Evolutionary conservation across 1,284 basidiomycete species (phyloP), one percentile per base, ranked within the genome.

Genomic region (Meira nashicola): DNA sequence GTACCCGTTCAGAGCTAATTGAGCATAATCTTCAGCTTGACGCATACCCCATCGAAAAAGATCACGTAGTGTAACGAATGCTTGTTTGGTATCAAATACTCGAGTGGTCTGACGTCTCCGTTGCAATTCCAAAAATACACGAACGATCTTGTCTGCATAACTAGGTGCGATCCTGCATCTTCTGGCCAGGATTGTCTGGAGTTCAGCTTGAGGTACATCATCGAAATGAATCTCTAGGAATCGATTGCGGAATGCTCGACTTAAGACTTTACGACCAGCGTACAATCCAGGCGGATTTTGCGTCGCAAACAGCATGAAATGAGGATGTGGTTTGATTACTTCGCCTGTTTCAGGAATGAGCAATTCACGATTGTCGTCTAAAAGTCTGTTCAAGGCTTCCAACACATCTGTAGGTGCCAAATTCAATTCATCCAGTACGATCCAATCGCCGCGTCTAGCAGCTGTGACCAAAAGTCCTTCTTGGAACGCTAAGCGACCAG

Each of bases 211-310:
- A 0, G 95, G 95, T 0, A 98, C 94, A 69, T 98, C 95, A 66
- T 92, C 89, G 76, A 98, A 98, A 78, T 98, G 93, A 39, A 98
- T 89, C 79, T 99, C 95, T 14, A 99, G 84, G 81, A 98, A 98
- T n/a, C 95, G 89, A 80, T 95, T 97, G 38, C 95, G 86, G 82
- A 98, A 97, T 0, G 95, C 95, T 38, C 95, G 86, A 2, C 94
- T 97, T 11, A 98, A 81, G 4, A 96, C 85, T 78, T 99, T 99
- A 65, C 95, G 85, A 6, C 95, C 95, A 1, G 89, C 94, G 76
- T 98, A 98, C n/a, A 97, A 80, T 1, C 94, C 94, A 0, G 95
- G 90, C 14, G 95, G 95, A 77, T 99, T 98, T 79, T 98, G 95
- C 0, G 95, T 97, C 0, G 94, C 94, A 73, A 97, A 99, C 8